Evolutionary conservation across 495 filamentous ascomycete species (phyloP).

Genomic region (Articulospora tetracladia): DNA sequence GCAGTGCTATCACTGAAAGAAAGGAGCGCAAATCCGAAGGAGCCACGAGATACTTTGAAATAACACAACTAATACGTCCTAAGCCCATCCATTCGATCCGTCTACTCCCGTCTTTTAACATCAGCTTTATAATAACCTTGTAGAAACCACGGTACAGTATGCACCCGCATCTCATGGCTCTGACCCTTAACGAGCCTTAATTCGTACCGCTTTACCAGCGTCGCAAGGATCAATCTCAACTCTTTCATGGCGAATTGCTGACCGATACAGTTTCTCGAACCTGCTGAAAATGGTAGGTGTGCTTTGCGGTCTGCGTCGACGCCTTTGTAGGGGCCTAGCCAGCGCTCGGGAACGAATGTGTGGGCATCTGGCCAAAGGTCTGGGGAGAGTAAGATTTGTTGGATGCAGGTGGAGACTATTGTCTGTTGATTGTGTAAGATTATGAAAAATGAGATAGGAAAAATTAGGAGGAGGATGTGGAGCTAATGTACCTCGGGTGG

Average conservation of each 20-base stretch:
- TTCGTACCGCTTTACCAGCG: conserved; percentile 10
- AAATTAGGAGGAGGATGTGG: not conserved
- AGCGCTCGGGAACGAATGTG: conserved; percentile 39
- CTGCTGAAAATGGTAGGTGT: conserved; percentile 43
- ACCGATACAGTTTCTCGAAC: conserved; percentile 46
- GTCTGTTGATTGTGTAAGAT: conserved; percentile 4
- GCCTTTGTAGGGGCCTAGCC: conserved; percentile 31
- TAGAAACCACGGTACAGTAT: conserved; percentile 20
- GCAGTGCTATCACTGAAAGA: too few relatives aligned
- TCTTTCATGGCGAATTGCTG: conserved; percentile 25
- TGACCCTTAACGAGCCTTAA: conserved; percentile 15
- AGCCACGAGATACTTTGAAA: too few relatives aligned
- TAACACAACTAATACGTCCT: too few relatives aligned
- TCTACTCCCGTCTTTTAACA: conserved; percentile 29
- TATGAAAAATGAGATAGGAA: not conserved
- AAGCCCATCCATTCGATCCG: not conserved
- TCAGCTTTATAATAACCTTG: conserved; percentile 19
- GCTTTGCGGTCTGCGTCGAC: conserved; percentile 29
- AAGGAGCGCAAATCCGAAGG: too few relatives aligned
- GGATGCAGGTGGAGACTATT: conserved; percentile 9
- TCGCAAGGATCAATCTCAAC: conserved; percentile 15
- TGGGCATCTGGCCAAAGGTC: conserved; percentile 32
- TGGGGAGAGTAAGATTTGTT: conserved; percentile 3
- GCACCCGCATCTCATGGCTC: conserved; percentile 17
- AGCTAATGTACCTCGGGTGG: conserved; percentile 13